Evolutionary conservation across 2,329 filamentous ascomycete genomes (phyloP).

Genomic region (Emmonsiellopsis sp.): DNA sequence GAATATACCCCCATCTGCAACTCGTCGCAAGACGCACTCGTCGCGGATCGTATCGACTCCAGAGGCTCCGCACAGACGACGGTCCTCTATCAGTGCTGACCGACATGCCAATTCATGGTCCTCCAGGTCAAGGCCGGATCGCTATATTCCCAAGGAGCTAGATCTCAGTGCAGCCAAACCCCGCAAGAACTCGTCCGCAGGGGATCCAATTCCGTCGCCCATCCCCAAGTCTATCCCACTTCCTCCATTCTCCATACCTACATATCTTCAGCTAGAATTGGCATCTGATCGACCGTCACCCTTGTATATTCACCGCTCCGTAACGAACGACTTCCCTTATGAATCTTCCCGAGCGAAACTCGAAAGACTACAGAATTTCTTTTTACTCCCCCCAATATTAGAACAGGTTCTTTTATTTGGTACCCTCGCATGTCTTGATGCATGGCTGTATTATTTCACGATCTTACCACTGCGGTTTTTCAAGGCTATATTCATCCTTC

Average conservation of each 20-base stretch:
- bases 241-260: slow-evolving; percentile 55
- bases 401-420: slow-evolving; percentile 84
- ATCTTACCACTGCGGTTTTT: slow-evolving; percentile 84
- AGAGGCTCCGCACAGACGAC: slow-evolving; percentile 22
- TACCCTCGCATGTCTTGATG: slow-evolving; percentile 81
- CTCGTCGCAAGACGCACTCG: slow-evolving; percentile 9
- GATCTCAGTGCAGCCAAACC: slow-evolving; percentile 26
- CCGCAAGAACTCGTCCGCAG: slow-evolving; percentile 17
- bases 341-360: slow-evolving; percentile 90
- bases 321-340: slow-evolving; percentile 59
- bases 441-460: slow-evolving; percentile 94
- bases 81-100: slow-evolving; percentile 22
- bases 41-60: slow-evolving; percentile 32
- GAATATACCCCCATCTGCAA: slow-evolving; percentile 7
- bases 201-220: slow-evolving; percentile 31
- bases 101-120: slow-evolving; percentile 25
- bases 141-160: slow-evolving; percentile 19
- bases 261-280: slow-evolving; percentile 57
- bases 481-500: slow-evolving; percentile 67
- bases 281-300: slow-evolving; percentile 53
- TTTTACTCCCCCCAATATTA: slow-evolving; percentile 70
- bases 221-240: slow-evolving; percentile 49
- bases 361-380: slow-evolving; percentile 80
- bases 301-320: slow-evolving; percentile 53
- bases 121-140: slow-evolving; percentile 26